A percentile compares a stretch with the other conserved stretches of the same genome.
phyloP scores from a whole-genome alignment of 2,329 filamentous ascomycete genomes.

The Ophiosphaerella narmari region DNA sequence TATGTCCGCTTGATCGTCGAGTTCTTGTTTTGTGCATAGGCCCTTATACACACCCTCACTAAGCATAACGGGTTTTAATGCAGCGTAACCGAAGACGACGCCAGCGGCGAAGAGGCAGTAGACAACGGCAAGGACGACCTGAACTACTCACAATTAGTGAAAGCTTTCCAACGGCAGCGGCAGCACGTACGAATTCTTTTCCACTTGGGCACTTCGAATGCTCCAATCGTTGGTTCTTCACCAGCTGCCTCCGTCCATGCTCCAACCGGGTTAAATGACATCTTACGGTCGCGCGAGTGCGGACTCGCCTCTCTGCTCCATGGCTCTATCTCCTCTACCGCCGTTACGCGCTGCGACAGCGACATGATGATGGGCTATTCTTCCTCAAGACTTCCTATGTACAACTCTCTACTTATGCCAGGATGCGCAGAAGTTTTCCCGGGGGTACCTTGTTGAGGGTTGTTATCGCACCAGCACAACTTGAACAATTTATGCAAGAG shows the following conservation, averaged over 20 bases:
- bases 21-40: conserved; percentile 42
- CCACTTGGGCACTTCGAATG: conserved; percentile 60
- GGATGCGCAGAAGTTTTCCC: neutral
- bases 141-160: conserved; percentile 55
- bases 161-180: neutral
- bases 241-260: conserved; percentile 49
- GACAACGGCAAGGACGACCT: conserved; percentile 70
- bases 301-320: conserved; percentile 47
- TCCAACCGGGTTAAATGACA: conserved; percentile 56
- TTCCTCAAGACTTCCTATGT: neutral
- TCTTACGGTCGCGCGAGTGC: conserved; percentile 49
- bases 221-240: conserved; percentile 50
- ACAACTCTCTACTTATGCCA: neutral
- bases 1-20: conserved; percentile 37
- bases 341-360: conserved; percentile 45
- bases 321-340: conserved; percentile 48
- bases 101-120: conserved; percentile 78
- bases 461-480: neutral
- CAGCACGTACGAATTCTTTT: conserved; percentile 57
- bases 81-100: conserved; percentile 49
- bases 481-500: conserved; percentile 4
- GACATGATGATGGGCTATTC: conserved; percentile 44
- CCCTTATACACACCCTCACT: conserved; percentile 45
- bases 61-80: conserved; percentile 48
- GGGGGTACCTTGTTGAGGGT: neutral